Evolutionary conservation across 2,329 filamentous ascomycete species (phyloP).

Genomic region (Aspergillus melleus): DNA sequence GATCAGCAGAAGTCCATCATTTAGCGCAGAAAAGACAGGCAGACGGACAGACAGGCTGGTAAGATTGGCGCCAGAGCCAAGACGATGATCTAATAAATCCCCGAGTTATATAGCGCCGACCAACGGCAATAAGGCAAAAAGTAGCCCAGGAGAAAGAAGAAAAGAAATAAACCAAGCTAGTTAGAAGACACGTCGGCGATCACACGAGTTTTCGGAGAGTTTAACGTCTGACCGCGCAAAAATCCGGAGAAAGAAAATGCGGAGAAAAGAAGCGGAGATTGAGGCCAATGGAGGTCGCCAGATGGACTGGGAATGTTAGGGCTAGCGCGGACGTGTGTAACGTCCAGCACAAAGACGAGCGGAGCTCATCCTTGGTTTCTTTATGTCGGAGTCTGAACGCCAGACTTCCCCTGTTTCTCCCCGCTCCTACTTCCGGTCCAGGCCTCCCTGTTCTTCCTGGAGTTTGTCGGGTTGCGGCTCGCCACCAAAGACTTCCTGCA

Average conservation of each 20-base stretch:
- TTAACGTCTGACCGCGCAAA: neutral
- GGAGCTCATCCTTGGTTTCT: neutral
- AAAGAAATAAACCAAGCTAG: neutral
- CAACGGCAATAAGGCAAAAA: neutral
- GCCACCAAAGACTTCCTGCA: conserved; percentile 39
- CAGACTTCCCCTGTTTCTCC: neutral
- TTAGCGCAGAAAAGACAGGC: too few relatives aligned
- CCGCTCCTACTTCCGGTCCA: neutral
- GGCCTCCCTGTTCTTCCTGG: conserved; percentile 3
- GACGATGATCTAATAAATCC: neutral
- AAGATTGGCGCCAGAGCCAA: neutral
- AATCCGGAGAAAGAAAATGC: neutral
- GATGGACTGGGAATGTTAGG: neutral
- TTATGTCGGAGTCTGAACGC: neutral
- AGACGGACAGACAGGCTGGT: too few relatives aligned
- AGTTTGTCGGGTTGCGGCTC: conserved; percentile 12
- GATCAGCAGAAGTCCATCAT: too few relatives aligned
- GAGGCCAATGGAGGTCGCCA: neutral
- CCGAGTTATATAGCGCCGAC: neutral
- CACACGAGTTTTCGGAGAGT: neutral
- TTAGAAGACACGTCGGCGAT: neutral
- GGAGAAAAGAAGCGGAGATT: neutral
- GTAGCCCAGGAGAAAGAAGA: neutral
- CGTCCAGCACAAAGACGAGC: neutral
- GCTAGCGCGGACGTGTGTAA: neutral